Evolutionary conservation across 805 yeast species (phyloP).

Genomic region (Nakazawaea wyomingensis): DNA sequence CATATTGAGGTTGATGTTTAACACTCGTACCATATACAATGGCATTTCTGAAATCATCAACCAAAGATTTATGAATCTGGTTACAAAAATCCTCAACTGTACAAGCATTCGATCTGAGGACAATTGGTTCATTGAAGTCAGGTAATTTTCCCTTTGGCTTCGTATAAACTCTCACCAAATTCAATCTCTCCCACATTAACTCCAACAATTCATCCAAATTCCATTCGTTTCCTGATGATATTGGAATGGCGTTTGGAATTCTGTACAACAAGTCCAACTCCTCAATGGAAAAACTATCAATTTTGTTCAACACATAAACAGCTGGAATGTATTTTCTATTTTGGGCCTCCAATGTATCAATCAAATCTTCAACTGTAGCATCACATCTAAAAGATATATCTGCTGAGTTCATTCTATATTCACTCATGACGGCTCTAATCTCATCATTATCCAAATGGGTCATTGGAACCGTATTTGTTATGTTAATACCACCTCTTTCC

Average conservation of each 20-base stretch:
- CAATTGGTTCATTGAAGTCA: conserved; percentile 93
- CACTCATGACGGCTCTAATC: conserved; percentile 92
- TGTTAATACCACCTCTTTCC: conserved; percentile 93
- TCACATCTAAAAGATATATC: conserved; percentile 96
- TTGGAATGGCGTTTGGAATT: conserved; percentile 96
- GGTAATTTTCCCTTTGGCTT: conserved; percentile 95
- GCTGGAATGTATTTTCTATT: conserved; percentile 95
- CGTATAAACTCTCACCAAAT: conserved; percentile 92
- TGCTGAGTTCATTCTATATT: conserved; percentile 91
- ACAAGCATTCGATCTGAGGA: conserved; percentile 73
- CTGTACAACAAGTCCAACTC: conserved; percentile 86
- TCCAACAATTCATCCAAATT: conserved; percentile 92
- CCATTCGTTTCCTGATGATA: conserved; percentile 95
- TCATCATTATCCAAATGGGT: conserved; percentile 91
- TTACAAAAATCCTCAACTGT: conserved; percentile 95
- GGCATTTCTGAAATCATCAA: conserved; percentile 90
- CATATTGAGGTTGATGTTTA: conserved; percentile 96
- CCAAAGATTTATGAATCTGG: conserved; percentile 89
- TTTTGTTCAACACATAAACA: conserved; percentile 88
- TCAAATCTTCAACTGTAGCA: conserved; percentile 94
- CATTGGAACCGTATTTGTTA: conserved; percentile 88
- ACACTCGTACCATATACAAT: conserved; percentile 91
- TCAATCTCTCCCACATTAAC: conserved; percentile 90
- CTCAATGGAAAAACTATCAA: conserved; percentile 90
- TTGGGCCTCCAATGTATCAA: conserved; percentile 87